Conservation (phyloP, 1,284 basidiomycete species). For the Cutaneotrichosporon daszewskae region DNA sequence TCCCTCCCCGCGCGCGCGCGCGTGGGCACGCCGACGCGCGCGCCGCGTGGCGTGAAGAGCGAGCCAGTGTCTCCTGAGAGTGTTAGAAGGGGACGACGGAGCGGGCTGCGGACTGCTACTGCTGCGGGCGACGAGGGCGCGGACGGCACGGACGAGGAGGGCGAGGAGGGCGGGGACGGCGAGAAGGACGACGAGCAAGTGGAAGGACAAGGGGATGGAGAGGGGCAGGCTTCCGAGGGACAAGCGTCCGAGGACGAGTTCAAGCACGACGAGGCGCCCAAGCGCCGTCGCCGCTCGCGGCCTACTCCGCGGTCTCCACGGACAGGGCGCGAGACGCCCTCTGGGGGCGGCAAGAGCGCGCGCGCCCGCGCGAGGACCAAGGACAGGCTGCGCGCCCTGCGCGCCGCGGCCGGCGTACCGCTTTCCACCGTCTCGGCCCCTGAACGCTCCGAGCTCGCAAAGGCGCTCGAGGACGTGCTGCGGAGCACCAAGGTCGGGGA, state of each 20-base stretch:
- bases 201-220: not conserved
- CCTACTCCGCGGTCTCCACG: not conserved
- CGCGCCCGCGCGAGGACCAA: constrained; percentile 9
- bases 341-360: not conserved
- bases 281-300: too few species aligned
- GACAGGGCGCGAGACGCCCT: not conserved
- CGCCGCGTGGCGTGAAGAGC: too few species aligned
- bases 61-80: too few species aligned
- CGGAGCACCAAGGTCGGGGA: not conserved
- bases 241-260: too few species aligned
- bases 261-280: too few species aligned
- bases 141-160: not conserved
- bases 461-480: constrained; percentile 2
- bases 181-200: not conserved
- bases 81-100: too few species aligned
- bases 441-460: not conserved
- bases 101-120: not conserved
- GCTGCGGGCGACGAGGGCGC: not conserved
- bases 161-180: not conserved
- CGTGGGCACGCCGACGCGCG: not conserved
- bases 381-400: constrained; percentile 6
- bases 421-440: not conserved
- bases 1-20: not conserved
- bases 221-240: too few species aligned
- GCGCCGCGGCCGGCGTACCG: not conserved